Evolutionary conservation across 1,139 yeast species (phyloP).

Genomic region (Ogataea hybrid): DNA sequence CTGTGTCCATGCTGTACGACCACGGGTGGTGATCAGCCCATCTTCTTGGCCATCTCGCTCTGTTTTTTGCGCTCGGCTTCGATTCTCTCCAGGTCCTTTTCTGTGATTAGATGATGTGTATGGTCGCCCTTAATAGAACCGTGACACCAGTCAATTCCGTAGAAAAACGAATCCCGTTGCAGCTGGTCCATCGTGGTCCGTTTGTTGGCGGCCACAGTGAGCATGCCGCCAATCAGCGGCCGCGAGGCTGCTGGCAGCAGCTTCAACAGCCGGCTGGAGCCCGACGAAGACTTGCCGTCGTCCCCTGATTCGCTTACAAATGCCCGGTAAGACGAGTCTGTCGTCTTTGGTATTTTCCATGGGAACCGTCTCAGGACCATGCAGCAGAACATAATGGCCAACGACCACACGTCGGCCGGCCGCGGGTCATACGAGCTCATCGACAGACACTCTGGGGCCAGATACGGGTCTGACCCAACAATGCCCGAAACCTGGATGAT

Average conservation of each 20-base stretch:
- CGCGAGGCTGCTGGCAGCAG: conserved; percentile 85
- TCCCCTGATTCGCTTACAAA: conserved; percentile 25
- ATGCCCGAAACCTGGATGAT: conserved; percentile 58
- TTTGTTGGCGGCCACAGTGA: conserved; percentile 61
- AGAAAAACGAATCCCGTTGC: conserved; percentile 68
- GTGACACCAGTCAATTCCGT: conserved; percentile 47
- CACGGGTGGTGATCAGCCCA: conserved; percentile 58
- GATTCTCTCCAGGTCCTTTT: conserved; percentile 46
- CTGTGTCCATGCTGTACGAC: conserved; percentile 90
- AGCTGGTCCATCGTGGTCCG: conserved; percentile 74
- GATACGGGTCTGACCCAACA: conserved; percentile 79
- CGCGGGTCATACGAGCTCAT: conserved; percentile 60
- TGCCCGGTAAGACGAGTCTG: conserved; percentile 40
- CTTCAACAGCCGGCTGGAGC: conserved; percentile 76
- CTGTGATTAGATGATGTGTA: conserved; percentile 51
- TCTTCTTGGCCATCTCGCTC: conserved; percentile 8
- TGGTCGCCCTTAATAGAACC: conserved; percentile 35
- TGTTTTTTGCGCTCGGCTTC: conserved; percentile 33
- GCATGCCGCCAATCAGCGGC: conserved; percentile 71
- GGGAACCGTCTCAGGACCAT: conserved; percentile 73
- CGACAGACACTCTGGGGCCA: conserved; percentile 70
- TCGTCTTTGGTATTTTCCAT: conserved; percentile 66
- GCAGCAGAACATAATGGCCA: conserved; percentile 74
- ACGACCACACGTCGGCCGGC: conserved; percentile 74
- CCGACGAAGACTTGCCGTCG: conserved; percentile 37